Evolutionary conservation across 176 grass and related monocot genomes (phyloP).

Genomic region (Guadua angustifolia): DNA sequence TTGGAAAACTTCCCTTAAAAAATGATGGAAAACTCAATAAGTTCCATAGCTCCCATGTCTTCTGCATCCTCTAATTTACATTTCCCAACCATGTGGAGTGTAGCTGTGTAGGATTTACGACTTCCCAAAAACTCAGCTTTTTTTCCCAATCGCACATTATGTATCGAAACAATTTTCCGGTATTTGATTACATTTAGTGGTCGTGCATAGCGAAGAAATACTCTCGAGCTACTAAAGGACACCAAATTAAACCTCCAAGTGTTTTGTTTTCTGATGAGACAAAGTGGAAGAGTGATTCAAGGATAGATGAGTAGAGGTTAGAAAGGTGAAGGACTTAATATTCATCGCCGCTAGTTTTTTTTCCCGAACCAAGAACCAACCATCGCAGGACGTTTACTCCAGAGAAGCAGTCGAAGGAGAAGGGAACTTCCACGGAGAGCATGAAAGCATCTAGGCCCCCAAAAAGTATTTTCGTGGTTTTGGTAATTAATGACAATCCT

Average conservation of each 20-base stretch:
- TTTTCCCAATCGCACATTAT: background rate
- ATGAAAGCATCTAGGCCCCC: too few species aligned
- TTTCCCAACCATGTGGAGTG: background rate
- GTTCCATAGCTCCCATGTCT: background rate
- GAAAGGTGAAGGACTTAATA: too few species aligned
- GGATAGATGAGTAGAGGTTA: too few species aligned
- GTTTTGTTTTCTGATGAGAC: background rate
- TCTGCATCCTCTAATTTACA: conserved; percentile 25
- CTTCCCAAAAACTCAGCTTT: background rate
- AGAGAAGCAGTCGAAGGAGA: too few species aligned
- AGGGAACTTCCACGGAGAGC: too few species aligned
- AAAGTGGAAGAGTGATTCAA: too few species aligned
- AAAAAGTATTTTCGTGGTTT: too few species aligned
- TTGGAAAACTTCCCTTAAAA: background rate
- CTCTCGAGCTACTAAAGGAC: background rate
- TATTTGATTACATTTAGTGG: conserved; percentile 20
- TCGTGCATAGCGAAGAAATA: background rate
- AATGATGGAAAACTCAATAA: background rate
- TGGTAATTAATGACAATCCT: too few species aligned
- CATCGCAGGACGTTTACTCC: too few species aligned
- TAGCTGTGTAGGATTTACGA: background rate
- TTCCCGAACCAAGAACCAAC: too few species aligned
- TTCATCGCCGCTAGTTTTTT: too few species aligned
- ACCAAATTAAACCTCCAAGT: background rate
- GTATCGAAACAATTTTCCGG: background rate